phyloP scores from a whole-genome alignment of 371 early-diverging fungal species.

The Mortierella polycephala region DNA sequence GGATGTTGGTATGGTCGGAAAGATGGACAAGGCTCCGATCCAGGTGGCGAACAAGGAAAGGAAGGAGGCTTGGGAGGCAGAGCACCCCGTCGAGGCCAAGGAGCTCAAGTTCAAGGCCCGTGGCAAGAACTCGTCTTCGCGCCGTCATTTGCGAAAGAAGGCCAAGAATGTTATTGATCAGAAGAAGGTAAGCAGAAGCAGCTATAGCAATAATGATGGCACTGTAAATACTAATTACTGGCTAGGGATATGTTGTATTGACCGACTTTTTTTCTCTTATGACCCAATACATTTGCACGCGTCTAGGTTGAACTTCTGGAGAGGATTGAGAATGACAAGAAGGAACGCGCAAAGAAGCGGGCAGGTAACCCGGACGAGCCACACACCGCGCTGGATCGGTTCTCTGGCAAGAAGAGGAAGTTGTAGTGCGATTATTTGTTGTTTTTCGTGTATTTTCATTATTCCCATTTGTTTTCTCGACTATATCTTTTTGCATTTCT shows the following conservation, averaged over 20 bases:
- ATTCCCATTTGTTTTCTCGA: background rate
- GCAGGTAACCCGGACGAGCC: constrained; percentile 51
- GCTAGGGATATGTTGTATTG: background rate
- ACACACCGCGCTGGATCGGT: constrained; percentile 63
- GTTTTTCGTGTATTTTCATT: too few relatives aligned
- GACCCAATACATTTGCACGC: background rate
- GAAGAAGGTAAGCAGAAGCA: constrained; percentile 57
- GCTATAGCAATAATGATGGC: background rate
- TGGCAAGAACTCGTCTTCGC: constrained; percentile 82
- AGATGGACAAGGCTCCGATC: constrained; percentile 65
- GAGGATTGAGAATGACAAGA: constrained; percentile 60
- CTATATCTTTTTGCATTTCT: background rate
- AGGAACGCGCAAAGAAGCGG: constrained; percentile 56
- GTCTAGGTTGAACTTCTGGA: constrained; percentile 56
- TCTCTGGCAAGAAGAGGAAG: constrained; percentile 56
- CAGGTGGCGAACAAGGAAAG: constrained; percentile 67
- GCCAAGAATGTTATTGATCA: constrained; percentile 84
- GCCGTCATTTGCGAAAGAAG: constrained; percentile 80
- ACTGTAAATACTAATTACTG: background rate
- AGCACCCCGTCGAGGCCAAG: constrained; percentile 58
- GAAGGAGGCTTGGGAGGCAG: constrained; percentile 56
- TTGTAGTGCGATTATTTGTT: constrained; percentile 9
- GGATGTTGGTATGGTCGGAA: constrained; percentile 81
- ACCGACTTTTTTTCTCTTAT: constrained; percentile 14
- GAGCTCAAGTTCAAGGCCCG: constrained; percentile 74